Base-by-base conservation (phyloP, 176 grass and related monocot genomes). In the Aechmea fasciata region DNA sequence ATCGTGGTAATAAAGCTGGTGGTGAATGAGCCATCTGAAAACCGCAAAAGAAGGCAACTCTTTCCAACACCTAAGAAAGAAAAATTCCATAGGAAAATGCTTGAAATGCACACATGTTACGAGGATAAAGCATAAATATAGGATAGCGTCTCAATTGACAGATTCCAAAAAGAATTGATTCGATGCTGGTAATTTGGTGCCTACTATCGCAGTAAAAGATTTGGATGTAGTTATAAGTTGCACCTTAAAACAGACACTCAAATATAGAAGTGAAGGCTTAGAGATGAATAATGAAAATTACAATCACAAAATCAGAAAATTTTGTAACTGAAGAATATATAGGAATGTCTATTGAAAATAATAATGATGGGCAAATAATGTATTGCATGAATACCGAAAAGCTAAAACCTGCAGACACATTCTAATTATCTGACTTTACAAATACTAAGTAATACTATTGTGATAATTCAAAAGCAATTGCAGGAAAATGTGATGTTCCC, bases 1-100 rank as follows among this genome's bases (percentile, higher is more conserved):
- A 96, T 96, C 55, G 91, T 96, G 69, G 91, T 96, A 54, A 96
- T 96, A 75, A 96, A 96, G 69, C 91, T 96, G 49, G 91, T 96
- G 3, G 91, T 96, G 82, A 96, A 96, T 70, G 91, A 96, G 72
- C 91, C 91, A 88, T 91, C 91, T 10, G 91, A 96, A 77, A 96
- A 96, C 48, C 87, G 84, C 76, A 96, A 77, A 10, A 96, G 91
- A 54, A 91, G 87, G 69, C 91, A 96, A 91, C 91, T 96, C 87
- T 96, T 96, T 65, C 91, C 91, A 71, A 96, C 91, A 85, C 91
- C 91, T 96, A 61, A 20, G 55, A 61, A 20, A 61, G 17, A n/a
- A 61, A 20, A 18, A 18, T 22, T 20, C 55, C 17, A 22, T 22
- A 19, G 15, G 17, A 22, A 61, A 10, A 10, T 61, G 55, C 15